Evolutionary conservation across 805 yeast genomes (phyloP).

Genomic region (Alloascoidea hylecoeti): DNA sequence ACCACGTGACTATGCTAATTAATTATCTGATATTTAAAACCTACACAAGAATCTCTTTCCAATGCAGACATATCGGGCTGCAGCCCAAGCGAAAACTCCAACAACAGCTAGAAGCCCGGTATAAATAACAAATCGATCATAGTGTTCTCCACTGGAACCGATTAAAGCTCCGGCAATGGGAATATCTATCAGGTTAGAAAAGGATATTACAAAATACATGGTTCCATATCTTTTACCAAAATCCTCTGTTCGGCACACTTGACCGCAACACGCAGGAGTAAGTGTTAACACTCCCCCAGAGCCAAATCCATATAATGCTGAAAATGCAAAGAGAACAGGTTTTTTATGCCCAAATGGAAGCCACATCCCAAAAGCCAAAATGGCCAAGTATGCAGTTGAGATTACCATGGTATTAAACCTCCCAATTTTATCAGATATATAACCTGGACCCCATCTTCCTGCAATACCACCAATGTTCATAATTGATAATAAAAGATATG

Average conservation of each 20-base stretch:
- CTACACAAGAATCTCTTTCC: too few species aligned
- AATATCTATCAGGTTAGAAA: slow-evolving; percentile 29
- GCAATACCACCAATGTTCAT: slow-evolving; percentile 24
- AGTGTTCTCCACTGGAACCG: too few species aligned
- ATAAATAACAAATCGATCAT: too few species aligned
- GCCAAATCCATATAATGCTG: slow-evolving; percentile 36
- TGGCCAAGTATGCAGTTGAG: slow-evolving; percentile 17
- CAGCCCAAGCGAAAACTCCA: too few species aligned
- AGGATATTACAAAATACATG: slow-evolving; percentile 42
- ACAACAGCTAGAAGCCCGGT: too few species aligned
- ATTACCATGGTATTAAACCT: slow-evolving; percentile 35
- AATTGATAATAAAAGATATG: slow-evolving; percentile 33
- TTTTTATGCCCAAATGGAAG: slow-evolving; percentile 23
- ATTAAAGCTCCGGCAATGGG: slow-evolving; percentile 37
- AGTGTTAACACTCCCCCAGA: slow-evolving; percentile 42
- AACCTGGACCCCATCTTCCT: slow-evolving; percentile 31
- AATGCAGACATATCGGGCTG: too few species aligned
- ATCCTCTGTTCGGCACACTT: slow-evolving; percentile 37
- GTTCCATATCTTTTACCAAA: slow-evolving; percentile 45
- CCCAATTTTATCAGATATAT: slow-evolving; percentile 31
- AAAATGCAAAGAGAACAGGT: slow-evolving; percentile 26
- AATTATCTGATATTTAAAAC: too few species aligned
- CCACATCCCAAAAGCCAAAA: slow-evolving; percentile 25
- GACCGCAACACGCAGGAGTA: slow-evolving; percentile 48
- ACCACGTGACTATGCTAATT: too few species aligned